Percentiles rank a stretch among this genome's conserved stretches.
These are phyloP conservation scores for Aspergillus piperis DNA, from an alignment of 2,329 filamentous ascomycete species.

Conservation along the genomic window DNA sequence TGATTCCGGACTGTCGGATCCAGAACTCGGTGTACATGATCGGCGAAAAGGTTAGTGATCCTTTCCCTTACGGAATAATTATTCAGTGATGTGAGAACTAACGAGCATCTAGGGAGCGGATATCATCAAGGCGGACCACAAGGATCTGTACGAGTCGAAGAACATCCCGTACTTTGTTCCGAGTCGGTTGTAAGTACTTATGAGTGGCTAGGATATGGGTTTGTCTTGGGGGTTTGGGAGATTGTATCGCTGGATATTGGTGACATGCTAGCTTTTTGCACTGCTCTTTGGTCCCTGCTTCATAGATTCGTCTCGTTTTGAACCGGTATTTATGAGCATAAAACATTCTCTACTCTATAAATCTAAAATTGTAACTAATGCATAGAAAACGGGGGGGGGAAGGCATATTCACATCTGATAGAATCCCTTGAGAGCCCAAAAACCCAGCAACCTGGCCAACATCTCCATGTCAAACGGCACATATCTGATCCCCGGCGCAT, in stretches of 20 bases:
- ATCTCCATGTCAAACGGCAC: not conserved
- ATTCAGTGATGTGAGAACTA: not conserved
- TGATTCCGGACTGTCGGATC: constrained; percentile 59
- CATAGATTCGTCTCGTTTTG: too few species aligned
- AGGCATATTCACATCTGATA: not conserved
- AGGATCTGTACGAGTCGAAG: constrained; percentile 27
- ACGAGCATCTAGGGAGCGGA: constrained; percentile 26
- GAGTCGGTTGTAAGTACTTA: constrained; percentile 13
- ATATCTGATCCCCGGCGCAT: not conserved
- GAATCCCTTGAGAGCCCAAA: not conserved
- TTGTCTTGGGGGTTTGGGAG: not conserved
- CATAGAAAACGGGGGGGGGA: too few species aligned
- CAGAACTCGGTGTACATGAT: constrained; percentile 64
- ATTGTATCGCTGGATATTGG: too few species aligned
- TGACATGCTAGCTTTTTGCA: too few species aligned
- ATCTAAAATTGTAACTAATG: too few species aligned
- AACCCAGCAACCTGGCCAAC: not conserved
- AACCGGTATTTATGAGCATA: too few species aligned
- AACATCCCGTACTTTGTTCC: constrained; percentile 23
- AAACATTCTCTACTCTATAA: too few species aligned
- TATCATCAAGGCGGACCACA: constrained; percentile 30
- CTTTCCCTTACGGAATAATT: not conserved
- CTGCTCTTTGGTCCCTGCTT: not conserved
- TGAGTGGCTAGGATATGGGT: too few species aligned
- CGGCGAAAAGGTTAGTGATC: constrained; percentile 49